Percentiles rank a stretch among this genome's conserved stretches.
These are phyloP conservation scores for Xylariaceae sp. DNA, from an alignment of 2,329 filamentous ascomycete genomes.

Conservation along the genomic window DNA sequence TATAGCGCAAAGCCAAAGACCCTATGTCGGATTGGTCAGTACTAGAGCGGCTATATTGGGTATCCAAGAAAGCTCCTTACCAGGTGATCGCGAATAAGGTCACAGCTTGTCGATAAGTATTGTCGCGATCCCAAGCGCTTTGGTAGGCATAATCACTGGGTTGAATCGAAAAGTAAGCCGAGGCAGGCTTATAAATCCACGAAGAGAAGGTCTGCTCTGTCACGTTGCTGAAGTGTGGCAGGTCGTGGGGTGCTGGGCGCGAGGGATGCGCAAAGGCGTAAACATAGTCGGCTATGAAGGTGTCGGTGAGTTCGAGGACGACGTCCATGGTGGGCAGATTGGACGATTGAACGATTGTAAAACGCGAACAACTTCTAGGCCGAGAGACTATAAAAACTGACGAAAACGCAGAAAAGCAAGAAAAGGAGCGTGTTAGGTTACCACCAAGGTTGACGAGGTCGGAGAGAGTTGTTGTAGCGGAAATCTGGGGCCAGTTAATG, in stretches of 20 bases:
- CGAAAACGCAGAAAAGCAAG: background rate
- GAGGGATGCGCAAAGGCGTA: conserved; percentile 71
- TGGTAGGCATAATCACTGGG: conserved; percentile 74
- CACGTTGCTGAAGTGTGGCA: conserved; percentile 45
- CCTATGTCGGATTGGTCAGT: conserved; percentile 43
- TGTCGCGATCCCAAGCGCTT: conserved; percentile 74
- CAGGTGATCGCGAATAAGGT: conserved; percentile 83
- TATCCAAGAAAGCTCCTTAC: conserved; percentile 41
- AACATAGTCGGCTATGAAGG: conserved; percentile 72
- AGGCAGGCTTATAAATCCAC: conserved; percentile 71
- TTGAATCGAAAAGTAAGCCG: conserved; percentile 61
- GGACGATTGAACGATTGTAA: conserved; percentile 1
- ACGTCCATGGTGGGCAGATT: conserved; percentile 70
- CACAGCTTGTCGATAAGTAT: conserved; percentile 67
- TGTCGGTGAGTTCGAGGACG: conserved; percentile 80
- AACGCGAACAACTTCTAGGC: background rate
- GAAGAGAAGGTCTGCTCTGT: conserved; percentile 46
- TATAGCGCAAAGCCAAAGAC: conserved; percentile 81
- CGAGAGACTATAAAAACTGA: conserved; percentile 1
- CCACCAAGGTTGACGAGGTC: background rate
- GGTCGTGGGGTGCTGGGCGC: conserved; percentile 48
- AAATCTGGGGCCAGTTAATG: conserved; percentile 9
- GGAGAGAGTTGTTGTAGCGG: conserved; percentile 1
- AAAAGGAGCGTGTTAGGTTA: conserved; percentile 3
- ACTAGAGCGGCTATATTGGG: background rate